Conservation (phyloP, 2,329 filamentous ascomycete genomes). For the Leptographium procerum region DNA sequence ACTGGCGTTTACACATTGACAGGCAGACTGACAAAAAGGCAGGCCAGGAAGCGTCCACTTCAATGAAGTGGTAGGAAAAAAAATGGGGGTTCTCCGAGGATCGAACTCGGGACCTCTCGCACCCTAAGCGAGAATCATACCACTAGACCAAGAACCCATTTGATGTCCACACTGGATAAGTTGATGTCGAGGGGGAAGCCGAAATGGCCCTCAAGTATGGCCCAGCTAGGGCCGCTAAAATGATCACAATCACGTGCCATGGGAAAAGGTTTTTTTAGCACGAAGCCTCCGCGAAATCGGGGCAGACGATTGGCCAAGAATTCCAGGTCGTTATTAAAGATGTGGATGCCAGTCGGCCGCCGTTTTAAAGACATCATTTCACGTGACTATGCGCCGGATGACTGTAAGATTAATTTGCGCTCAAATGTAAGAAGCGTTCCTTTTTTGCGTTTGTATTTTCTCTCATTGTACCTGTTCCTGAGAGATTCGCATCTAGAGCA, state of each 20-base stretch:
- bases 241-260: background rate
- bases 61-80: too few relatives aligned
- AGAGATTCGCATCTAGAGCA: background rate
- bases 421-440: background rate
- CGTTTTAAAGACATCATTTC: background rate
- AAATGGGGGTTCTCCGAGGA: conserved; percentile 4
- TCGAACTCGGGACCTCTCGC: conserved; percentile 8
- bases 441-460: background rate
- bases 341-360: background rate
- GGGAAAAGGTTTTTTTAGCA: too few relatives aligned
- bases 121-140: conserved; percentile 57
- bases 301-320: too few relatives aligned
- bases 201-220: background rate
- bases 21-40: background rate
- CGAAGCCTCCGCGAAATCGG: too few relatives aligned
- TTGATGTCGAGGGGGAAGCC: background rate
- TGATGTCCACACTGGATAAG: background rate
- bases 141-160: conserved; percentile 34
- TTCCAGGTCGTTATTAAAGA: too few relatives aligned
- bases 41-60: too few relatives aligned
- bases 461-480: background rate
- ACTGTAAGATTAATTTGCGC: background rate
- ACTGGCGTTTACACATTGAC: too few relatives aligned
- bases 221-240: background rate
- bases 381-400: background rate